Conservation (phyloP, 2,329 filamentous ascomycete species). For the Colletotrichum euphorbiae region DNA sequence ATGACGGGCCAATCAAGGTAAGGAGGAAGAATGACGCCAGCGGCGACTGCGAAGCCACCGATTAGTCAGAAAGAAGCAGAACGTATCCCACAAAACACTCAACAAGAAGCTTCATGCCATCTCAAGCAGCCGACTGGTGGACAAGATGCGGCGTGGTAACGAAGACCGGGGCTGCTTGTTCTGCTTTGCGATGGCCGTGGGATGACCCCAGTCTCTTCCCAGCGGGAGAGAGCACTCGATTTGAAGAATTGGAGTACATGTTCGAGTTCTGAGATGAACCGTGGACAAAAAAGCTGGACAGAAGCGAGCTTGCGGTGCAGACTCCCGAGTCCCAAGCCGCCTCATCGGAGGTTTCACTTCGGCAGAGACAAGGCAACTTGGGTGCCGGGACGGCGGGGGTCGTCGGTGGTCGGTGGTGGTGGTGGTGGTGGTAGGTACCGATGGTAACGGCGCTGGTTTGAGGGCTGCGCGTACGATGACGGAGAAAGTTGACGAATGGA, state of each 20-base stretch:
- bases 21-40: background rate
- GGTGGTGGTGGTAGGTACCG: constrained; percentile 4
- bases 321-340: constrained; percentile 8
- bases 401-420: constrained; percentile 19
- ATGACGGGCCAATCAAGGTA: constrained; percentile 19
- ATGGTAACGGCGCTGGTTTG: constrained; percentile 7
- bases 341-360: constrained; percentile 39
- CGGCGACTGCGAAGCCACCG: constrained; percentile 22
- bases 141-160: constrained; percentile 12
- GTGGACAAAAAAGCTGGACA: background rate
- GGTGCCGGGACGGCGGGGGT: constrained; percentile 28
- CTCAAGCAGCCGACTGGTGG: background rate
- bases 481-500: constrained; percentile 17
- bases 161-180: constrained; percentile 7
- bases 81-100: constrained; percentile 9
- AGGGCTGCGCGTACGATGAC: constrained; percentile 25
- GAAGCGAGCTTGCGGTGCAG: constrained; percentile 2
- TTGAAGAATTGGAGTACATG: background rate
- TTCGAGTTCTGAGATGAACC: background rate
- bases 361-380: constrained; percentile 35
- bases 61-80: constrained; percentile 32
- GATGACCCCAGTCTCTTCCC: constrained; percentile 15
- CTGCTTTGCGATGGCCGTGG: constrained; percentile 1
- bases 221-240: background rate
- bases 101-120: constrained; percentile 31